Evolutionary conservation across 2,329 filamentous ascomycete species (phyloP), one percentile per base, ranked within the genome.

Genomic region (Fusarium sterilihyphosum): DNA sequence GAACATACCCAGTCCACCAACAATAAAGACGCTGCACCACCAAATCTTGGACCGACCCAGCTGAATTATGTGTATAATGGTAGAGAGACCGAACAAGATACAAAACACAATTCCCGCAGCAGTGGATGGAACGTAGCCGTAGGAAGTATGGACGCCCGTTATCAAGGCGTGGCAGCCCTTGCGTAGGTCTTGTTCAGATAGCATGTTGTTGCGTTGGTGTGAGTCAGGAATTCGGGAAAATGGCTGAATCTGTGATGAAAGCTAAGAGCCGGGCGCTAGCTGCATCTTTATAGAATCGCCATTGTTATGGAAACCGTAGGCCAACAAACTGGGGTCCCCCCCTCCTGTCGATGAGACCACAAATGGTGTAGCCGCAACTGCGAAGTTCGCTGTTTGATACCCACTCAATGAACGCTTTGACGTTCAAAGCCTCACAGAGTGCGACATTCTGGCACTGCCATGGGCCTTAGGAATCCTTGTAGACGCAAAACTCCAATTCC

Each of bases 151-250:
- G 9, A 7, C 24, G 18, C 50, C 50, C 10, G 24, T 11, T 17
- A 54, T 22, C 9, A 17, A 17, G 12, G 33, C 13, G 18, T 54
- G 33, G 18, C 50, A 54, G 24, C 50, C 31, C 9, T 38, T 12
- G 7, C 33, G 33, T 22, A 53, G 9, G 17, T 38, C n/a, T 53
- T 53, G 18, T 9, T 53, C 33, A 17, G 33, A 2, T 22, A 17
- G 17, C 50, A 53, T 53, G 33, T 8, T 53, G 33, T 6, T 53
- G 13, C 6, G 33, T 26, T 37, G 22, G 11, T 37, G 9, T 3
- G 6, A 37, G n/a, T 22, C 4, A 13, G 9, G n/a, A 20, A 4
- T 3, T 3, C 3, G 31, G 5, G 13, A 2, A 11, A 26, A 20
- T 3, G 17, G 12, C 17, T 53, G 13, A 20, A 3, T 53, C 22